Evolutionary conservation across 2,329 filamentous ascomycete species (phyloP).

Genomic region (Arthroderma uncinatum): DNA sequence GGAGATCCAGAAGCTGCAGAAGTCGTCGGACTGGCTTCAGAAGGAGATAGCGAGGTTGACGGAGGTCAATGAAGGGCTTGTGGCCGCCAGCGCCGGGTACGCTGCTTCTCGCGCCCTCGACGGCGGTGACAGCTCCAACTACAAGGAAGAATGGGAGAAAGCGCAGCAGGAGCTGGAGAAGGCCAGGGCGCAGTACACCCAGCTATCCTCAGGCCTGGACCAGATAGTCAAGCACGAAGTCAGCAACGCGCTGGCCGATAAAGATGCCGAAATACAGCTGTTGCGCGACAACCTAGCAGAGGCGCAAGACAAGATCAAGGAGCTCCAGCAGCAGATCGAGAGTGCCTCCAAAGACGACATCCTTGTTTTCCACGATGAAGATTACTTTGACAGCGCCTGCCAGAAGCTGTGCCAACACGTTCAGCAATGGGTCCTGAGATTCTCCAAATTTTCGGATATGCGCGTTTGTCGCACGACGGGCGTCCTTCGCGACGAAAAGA

Average conservation of each 20-base stretch:
- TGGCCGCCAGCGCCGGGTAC: conserved; percentile 65
- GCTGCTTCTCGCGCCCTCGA: conserved; percentile 60
- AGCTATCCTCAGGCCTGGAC: conserved; percentile 53
- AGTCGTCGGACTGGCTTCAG: conserved; percentile 67
- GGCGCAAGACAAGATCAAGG: conserved; percentile 52
- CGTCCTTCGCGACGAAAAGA: conserved; percentile 83
- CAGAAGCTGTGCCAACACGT: conserved; percentile 92
- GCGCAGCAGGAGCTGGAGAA: conserved; percentile 59
- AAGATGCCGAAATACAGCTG: conserved; percentile 70
- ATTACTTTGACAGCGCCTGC: conserved; percentile 89
- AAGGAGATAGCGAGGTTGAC: conserved; percentile 69
- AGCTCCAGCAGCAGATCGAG: conserved; percentile 49
- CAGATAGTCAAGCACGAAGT: conserved; percentile 52
- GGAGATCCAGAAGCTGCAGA: conserved; percentile 73
- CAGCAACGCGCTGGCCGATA: conserved; percentile 57
- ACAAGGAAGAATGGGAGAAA: conserved; percentile 42
- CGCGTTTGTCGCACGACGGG: conserved; percentile 70
- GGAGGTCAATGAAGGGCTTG: conserved; percentile 68
- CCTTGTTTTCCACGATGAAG: conserved; percentile 71
- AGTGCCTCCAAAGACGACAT: conserved; percentile 56
- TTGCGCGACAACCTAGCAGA: conserved; percentile 67
- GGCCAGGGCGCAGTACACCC: conserved; percentile 51
- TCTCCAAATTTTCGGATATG: conserved; percentile 95
- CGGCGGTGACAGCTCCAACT: conserved; percentile 45
- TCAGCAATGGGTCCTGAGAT: conserved; percentile 93